phyloP scores from a whole-genome alignment of 352 stramenopile species.

The Blastocystis sp. region DNA sequence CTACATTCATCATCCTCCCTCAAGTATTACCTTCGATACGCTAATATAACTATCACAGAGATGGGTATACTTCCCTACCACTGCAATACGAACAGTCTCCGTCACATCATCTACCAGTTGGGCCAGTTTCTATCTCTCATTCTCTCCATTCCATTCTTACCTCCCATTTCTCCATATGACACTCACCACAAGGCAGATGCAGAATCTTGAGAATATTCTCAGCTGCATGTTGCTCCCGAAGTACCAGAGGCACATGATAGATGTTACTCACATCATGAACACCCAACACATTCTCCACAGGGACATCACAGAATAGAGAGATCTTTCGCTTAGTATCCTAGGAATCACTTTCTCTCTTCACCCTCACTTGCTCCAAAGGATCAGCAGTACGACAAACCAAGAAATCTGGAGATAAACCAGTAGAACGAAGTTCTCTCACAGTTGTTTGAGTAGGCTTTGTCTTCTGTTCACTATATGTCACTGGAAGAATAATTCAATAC shows the following conservation, averaged over 20 bases:
- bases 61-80: constrained; percentile 98
- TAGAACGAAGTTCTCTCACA: constrained; percentile 89
- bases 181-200: constrained; percentile 61
- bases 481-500: neutral
- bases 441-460: constrained; percentile 99
- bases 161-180: constrained; percentile 71
- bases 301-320: constrained; percentile 94
- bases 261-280: constrained; percentile 99
- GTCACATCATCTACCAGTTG: constrained; percentile 82
- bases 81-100: constrained; percentile 85
- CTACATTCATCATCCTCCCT: neutral
- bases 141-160: neutral
- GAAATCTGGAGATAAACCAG: constrained; percentile 88
- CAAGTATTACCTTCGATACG: constrained; percentile 82
- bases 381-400: constrained; percentile 90
- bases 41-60: constrained; percentile 96
- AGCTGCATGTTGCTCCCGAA: constrained; percentile 89
- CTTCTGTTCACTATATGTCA: constrained; percentile 84
- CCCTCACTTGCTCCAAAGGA: constrained; percentile 76
- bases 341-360: neutral
- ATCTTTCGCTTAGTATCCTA: constrained; percentile 85
- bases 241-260: constrained; percentile 94
- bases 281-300: constrained; percentile 83
- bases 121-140: constrained; percentile 73
- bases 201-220: constrained; percentile 84